phyloP scores from a whole-genome alignment of 768 basidiomycete species.

The Chalciporus piperatus region DNA sequence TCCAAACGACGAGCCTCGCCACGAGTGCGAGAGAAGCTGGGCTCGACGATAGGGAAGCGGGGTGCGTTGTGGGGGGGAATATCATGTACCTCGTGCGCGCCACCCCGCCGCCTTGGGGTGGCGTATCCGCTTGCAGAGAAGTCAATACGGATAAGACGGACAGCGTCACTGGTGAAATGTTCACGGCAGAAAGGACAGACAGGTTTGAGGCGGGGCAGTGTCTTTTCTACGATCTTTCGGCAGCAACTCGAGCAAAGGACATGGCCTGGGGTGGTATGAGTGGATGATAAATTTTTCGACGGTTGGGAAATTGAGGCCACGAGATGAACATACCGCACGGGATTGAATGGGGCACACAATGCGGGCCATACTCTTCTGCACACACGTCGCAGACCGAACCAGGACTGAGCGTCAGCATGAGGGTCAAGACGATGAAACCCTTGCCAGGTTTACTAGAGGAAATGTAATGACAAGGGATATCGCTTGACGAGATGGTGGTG shows the following conservation, averaged over 20 bases:
- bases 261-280: conserved; percentile 51
- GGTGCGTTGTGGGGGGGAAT: conserved; percentile 40
- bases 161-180: conserved; percentile 58
- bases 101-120: conserved; percentile 58
- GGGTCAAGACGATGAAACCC: conserved; percentile 39
- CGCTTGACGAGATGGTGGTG: conserved; percentile 41
- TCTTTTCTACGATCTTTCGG: conserved; percentile 80
- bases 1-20: conserved; percentile 68
- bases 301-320: conserved; percentile 21
- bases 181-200: conserved; percentile 86
- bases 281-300: conserved; percentile 24
- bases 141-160: conserved; percentile 80
- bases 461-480: conserved; percentile 42
- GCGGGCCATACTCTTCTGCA: conserved; percentile 79
- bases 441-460: conserved; percentile 38
- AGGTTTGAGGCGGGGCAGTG: conserved; percentile 63
- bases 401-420: conserved; percentile 79
- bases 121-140: conserved; percentile 66
- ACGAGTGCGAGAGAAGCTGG: conserved; percentile 38
- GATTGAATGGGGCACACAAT: conserved; percentile 74
- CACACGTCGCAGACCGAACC: conserved; percentile 88
- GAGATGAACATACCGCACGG: conserved; percentile 57
- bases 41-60: conserved; percentile 46
- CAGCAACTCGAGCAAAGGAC: conserved; percentile 76
- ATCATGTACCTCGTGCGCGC: conserved; percentile 47